Evolutionary conservation across 495 filamentous ascomycete genomes (phyloP), one percentile per base, ranked within the genome.

Genomic region (Apiosordaria backusii): DNA sequence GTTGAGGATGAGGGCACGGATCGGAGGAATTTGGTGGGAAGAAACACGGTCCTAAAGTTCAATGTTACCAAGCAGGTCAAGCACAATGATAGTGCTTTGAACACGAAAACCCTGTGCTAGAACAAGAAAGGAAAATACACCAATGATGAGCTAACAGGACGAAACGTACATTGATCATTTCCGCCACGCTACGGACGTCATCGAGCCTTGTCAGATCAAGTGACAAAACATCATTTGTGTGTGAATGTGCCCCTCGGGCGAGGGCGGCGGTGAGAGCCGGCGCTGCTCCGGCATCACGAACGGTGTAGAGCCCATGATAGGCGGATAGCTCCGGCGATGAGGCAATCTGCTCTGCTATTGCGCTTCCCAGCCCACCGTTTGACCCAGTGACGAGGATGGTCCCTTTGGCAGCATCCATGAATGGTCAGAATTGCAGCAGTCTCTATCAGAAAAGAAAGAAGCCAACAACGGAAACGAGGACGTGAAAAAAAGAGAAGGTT

Each of bases 1-100:
- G 60, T 82, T 82, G 65, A 81, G 77, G 58, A 84, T 68, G 2
- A 84, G 70, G 4, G 72, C 70, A 55, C 73, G 75, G 57, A 83
- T 79, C 1, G 77, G 76, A 19, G 79, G 76, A 52, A 79, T 71
- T 0, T 73, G 55, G 18, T 65, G 69, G 4, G 59, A 62, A 23
- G 75, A 69, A 67, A 78, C 81, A 50, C 16, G 40, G 40, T 50
- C 16, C 40, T 50, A 50, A n/a, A n/a, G n/a, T n/a, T n/a, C n/a
- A n/a, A n/a, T n/a, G n/a, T n/a, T n/a, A n/a, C n/a, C n/a, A n/a
- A n/a, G n/a, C n/a, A n/a, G n/a, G n/a, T 5, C 70, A 65, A 15
- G 63, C 35, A 45, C 57, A 40, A 54, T 23, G 16, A 23, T 10
- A 4, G 50, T n/a, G n/a, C n/a, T n/a, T n/a, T n/a, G n/a, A n/a